These are phyloP conservation scores for Penicillium verhagenii DNA, from an alignment of 495 filamentous ascomycete genomes.

Conservation along the genomic window DNA sequence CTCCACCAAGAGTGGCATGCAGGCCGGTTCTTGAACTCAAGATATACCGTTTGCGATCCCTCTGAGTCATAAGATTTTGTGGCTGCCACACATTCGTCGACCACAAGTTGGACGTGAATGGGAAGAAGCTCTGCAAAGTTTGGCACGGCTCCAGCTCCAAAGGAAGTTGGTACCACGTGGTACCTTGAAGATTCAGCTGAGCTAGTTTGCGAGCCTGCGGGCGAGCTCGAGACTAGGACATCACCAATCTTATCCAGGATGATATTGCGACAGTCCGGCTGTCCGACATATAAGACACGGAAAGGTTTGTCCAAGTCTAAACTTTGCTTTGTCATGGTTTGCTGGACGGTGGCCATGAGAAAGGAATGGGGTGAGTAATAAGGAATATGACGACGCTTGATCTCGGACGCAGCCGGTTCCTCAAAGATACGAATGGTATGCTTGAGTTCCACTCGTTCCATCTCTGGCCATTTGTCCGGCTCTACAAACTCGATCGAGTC, in stretches of 20 bases:
- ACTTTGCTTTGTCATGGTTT: slow-evolving; percentile 66
- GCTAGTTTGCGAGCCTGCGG: slow-evolving; percentile 38
- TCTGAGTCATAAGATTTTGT: slow-evolving; percentile 33
- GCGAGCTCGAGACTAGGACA: slow-evolving; percentile 55
- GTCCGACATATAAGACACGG: slow-evolving; percentile 68
- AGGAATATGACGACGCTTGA: slow-evolving; percentile 43
- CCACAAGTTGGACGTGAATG: slow-evolving; percentile 71
- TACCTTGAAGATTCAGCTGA: slow-evolving; percentile 59
- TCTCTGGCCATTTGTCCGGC: slow-evolving; percentile 49
- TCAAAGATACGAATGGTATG: slow-evolving; percentile 61
- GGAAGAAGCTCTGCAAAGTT: slow-evolving; percentile 70
- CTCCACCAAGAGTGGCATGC: slow-evolving; percentile 46
- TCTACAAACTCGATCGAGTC: slow-evolving; percentile 63
- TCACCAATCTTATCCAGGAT: slow-evolving; percentile 75
- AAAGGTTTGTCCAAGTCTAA: slow-evolving; percentile 65
- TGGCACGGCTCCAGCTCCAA: slow-evolving; percentile 54
- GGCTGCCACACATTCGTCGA: slow-evolving; percentile 68
- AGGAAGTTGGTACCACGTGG: slow-evolving; percentile 74
- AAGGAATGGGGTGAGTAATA: slow-evolving; percentile 27
- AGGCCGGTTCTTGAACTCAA: slow-evolving; percentile 59
- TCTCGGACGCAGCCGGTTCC: slow-evolving; percentile 48
- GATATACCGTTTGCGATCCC: slow-evolving; percentile 45
- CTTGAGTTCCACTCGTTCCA: slow-evolving; percentile 58
- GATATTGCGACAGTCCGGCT: slow-evolving; percentile 58
- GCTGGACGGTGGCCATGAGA: slow-evolving; percentile 59